Percentiles rank a stretch among this genome's conserved stretches.
Conservation (phyloP, 2,329 filamentous ascomycete genomes). For the Polychaeton citri region DNA sequence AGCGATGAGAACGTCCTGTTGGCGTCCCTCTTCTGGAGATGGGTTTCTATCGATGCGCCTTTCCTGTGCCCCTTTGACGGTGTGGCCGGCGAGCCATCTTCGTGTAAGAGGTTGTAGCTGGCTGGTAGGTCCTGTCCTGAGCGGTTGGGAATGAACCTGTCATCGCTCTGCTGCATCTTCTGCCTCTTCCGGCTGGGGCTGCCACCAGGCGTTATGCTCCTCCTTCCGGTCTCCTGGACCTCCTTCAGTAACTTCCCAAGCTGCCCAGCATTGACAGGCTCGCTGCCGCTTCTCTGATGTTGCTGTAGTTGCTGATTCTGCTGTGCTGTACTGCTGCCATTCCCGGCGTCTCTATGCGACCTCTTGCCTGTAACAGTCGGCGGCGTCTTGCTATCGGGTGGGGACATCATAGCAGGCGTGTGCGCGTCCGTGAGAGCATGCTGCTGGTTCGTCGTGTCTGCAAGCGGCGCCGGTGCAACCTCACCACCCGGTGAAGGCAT, state of each 20-base stretch:
- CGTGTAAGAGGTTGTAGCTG: constrained; percentile 81
- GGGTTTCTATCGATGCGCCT: constrained; percentile 74
- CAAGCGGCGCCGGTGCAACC: no score
- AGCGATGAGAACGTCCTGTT: constrained; percentile 85
- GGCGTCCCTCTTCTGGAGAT: constrained; percentile 92
- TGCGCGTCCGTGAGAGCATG: constrained; percentile 17
- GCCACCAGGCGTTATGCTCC: constrained; percentile 49
- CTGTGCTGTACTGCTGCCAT: neutral
- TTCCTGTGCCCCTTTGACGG: constrained; percentile 76
- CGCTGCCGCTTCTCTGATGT: constrained; percentile 31
- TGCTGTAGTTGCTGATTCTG: neutral
- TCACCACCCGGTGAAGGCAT: no score
- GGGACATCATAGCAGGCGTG: constrained; percentile 38
- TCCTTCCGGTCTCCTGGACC: constrained; percentile 45
- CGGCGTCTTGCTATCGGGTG: constrained; percentile 47
- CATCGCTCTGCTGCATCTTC: constrained; percentile 46
- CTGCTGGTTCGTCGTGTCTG: constrained; percentile 1
- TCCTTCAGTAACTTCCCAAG: constrained; percentile 49
- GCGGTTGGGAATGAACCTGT: constrained; percentile 86
- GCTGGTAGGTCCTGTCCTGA: constrained; percentile 87
- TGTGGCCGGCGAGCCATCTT: constrained; percentile 84
- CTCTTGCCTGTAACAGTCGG: constrained; percentile 40
- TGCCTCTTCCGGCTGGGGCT: constrained; percentile 58
- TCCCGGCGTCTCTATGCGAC: constrained; percentile 22
- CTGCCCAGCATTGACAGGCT: constrained; percentile 45